Percentiles rank a stretch among this genome's conserved stretches.
phyloP scores from a whole-genome alignment of 768 basidiomycete genomes.

The Punctularia strigosozonata region DNA sequence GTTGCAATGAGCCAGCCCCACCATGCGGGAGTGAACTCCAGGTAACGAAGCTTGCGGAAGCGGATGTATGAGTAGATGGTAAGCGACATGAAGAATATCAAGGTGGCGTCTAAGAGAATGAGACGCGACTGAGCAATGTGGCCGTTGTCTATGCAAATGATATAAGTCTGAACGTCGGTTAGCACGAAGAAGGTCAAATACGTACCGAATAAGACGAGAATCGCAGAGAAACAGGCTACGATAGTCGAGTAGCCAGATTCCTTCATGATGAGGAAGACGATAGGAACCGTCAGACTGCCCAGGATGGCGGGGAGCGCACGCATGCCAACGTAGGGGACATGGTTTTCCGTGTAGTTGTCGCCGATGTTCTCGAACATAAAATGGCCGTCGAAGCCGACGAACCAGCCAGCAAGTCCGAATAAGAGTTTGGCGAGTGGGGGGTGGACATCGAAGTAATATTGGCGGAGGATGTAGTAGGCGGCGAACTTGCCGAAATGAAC shows the following conservation, averaged over 20 bases:
- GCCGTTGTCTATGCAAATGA: slow-evolving; percentile 65
- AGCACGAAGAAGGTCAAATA: slow-evolving; percentile 11
- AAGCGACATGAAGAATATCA: slow-evolving; percentile 92
- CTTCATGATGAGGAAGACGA: slow-evolving; percentile 96
- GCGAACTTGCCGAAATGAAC: slow-evolving; percentile 99
- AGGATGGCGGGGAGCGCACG: slow-evolving; percentile 86
- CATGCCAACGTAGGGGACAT: slow-evolving; percentile 93
- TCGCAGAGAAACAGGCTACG: slow-evolving; percentile 83
- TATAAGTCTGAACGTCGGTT: background rate
- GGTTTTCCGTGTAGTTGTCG: slow-evolving; percentile 75
- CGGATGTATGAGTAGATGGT: slow-evolving; percentile 90
- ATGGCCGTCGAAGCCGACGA: slow-evolving; percentile 89
- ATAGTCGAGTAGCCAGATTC: slow-evolving; percentile 92
- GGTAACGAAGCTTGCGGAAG: slow-evolving; percentile 90
- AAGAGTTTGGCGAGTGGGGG: slow-evolving; percentile 95
- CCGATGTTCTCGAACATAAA: slow-evolving; percentile 95
- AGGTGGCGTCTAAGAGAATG: slow-evolving; percentile 86
- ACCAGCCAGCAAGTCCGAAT: slow-evolving; percentile 90
- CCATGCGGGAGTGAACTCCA: slow-evolving; percentile 85
- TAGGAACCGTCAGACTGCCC: slow-evolving; percentile 79
- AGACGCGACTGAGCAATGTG: slow-evolving; percentile 94
- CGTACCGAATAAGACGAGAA: slow-evolving; percentile 80
- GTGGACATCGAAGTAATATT: slow-evolving; percentile 99
- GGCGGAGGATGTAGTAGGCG: slow-evolving; percentile 79
- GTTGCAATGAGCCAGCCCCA: slow-evolving; percentile 91